These are phyloP conservation scores for Tausonia pullulans DNA, from an alignment of 1,284 basidiomycete species.

Conservation along the genomic window DNA sequence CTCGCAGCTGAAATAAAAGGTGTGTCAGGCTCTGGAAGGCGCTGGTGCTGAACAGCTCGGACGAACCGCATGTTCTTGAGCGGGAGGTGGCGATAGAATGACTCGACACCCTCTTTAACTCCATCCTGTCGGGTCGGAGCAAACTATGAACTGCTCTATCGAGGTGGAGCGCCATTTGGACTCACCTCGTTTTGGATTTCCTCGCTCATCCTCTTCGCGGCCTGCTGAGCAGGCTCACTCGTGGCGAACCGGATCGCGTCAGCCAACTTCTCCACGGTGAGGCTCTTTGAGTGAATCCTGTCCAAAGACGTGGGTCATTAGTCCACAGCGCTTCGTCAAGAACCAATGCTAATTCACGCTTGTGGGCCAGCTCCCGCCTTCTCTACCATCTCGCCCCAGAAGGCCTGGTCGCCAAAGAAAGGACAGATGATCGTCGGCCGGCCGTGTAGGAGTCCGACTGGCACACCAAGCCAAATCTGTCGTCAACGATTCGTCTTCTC, in stretches of 20 bases:
- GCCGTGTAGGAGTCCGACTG: slow-evolving; percentile 51
- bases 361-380: too few relatives aligned
- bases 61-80: slow-evolving; percentile 44
- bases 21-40: too few relatives aligned
- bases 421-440: slow-evolving; percentile 55
- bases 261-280: too few relatives aligned
- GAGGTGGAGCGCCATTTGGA: neutral
- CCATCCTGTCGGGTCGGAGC: slow-evolving; percentile 36
- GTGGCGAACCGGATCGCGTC: too few relatives aligned
- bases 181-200: slow-evolving; percentile 44
- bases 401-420: slow-evolving; percentile 44
- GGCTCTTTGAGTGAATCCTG: too few relatives aligned
- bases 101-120: slow-evolving; percentile 41
- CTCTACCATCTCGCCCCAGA: neutral
- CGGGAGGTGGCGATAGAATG: slow-evolving; percentile 50
- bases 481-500: too few relatives aligned
- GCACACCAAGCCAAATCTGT: neutral
- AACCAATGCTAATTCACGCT: too few relatives aligned
- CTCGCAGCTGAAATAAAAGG: slow-evolving; percentile 36
- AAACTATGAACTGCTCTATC: neutral
- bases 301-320: too few relatives aligned
- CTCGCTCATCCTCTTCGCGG: slow-evolving; percentile 44
- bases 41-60: too few relatives aligned
- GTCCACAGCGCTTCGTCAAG: too few relatives aligned
- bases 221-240: slow-evolving; percentile 37